Base-by-base conservation (phyloP, 805 yeast genomes). In the Metschnikowia kofuensis region DNA sequence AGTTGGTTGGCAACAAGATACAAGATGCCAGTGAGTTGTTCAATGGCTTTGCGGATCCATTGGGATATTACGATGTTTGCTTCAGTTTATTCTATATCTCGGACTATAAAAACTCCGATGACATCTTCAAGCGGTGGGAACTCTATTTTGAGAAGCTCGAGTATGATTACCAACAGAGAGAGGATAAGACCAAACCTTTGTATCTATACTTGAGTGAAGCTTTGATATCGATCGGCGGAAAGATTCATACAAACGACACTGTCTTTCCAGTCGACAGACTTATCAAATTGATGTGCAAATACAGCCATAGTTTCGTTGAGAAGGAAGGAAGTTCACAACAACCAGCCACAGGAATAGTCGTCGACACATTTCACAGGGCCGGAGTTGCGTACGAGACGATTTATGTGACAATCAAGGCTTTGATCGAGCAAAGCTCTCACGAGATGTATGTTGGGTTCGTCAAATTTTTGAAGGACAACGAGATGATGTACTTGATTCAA, bases 41-140 rank as follows among this genome's bases (percentile, higher is more conserved):
- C 73, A 92, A 94, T 68, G 85, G 82, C 54, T 92, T 77, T 66
- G 89, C 96, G 11, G 91, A 87, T 58, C 96, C 96, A 26, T 71
- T 91, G 52, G 92, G 92, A 7, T 92, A 91, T 62, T 83, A 84
- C 66, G 96, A 88, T 57, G 74, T 92, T 44, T 86, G 96, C 52
- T 74, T 91, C 50, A 67, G 81, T 37, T 83, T 90, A 13, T 88
- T 87, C 74, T 87, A 88, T 61, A 79, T 86, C 12, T 84, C 97
- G 2, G 97, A 92, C 61, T 85, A 85, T 66, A 81, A 92, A 61
- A 88, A 88, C 60, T 76, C 84, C 11, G 96, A 88, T 56, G 96
- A 88, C 63, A 86, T 92, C 46, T 69, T 83, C 55, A 78, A 82
- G 47, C 83, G 90, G 66, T 92, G 97, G 96, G 83, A 80, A 53